Evolutionary conservation across 371 early-diverging fungal genomes (phyloP).

Genomic region (Mortierella sp.): DNA sequence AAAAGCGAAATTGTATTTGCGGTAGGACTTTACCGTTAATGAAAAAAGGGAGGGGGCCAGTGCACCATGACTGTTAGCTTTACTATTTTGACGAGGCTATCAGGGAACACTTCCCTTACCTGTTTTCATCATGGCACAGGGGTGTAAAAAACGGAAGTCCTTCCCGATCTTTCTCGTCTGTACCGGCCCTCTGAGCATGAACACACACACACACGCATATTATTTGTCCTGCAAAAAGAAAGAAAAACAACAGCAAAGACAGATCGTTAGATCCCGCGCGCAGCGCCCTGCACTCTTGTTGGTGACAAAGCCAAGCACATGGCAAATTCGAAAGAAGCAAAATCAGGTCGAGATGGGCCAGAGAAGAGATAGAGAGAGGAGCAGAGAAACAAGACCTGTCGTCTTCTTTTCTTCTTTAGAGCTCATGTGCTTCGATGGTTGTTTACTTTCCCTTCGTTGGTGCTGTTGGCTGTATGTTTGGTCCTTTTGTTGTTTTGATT

Average conservation of each 20-base stretch:
- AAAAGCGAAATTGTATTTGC: not conserved
- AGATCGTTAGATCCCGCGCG: not conserved
- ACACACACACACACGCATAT: not conserved
- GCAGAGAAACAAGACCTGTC: too few relatives aligned
- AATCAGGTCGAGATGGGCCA: not conserved
- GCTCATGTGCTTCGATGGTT: not conserved
- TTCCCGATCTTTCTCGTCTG: not conserved
- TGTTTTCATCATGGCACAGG: not conserved
- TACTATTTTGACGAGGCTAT: not conserved
- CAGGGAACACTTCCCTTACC: not conserved
- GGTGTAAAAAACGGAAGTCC: not conserved
- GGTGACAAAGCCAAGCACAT: conserved; percentile 11
- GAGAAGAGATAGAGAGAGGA: not conserved
- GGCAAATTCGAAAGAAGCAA: not conserved
- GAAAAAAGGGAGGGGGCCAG: not conserved
- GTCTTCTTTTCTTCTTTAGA: not conserved
- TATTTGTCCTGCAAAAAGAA: not conserved
- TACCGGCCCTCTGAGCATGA: not conserved
- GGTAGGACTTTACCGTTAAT: not conserved
- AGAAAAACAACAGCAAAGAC: not conserved
- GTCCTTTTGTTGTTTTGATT: not conserved
- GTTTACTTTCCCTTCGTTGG: not conserved
- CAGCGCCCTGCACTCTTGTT: too few relatives aligned
- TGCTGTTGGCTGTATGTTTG: not conserved
- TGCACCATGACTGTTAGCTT: not conserved